Conservation (phyloP, 352 stramenopile genomes). For the Phytophthora pluvialis region DNA sequence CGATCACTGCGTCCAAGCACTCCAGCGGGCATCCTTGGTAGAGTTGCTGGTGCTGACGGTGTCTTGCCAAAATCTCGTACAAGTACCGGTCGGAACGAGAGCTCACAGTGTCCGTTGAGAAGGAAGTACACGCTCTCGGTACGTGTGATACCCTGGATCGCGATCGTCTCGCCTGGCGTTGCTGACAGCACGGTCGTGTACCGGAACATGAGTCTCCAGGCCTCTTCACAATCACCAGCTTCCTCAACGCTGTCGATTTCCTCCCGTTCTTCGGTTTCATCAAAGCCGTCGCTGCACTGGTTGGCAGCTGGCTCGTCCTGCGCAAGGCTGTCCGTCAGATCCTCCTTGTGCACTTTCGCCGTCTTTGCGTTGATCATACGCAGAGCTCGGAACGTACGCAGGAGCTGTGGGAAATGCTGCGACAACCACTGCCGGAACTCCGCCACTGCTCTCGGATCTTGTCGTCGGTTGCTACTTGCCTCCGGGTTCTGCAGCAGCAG, state of each 20-base stretch:
- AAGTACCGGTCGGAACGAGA: slow-evolving; percentile 30
- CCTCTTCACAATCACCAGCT: slow-evolving; percentile 7
- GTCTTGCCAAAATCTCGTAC: slow-evolving; percentile 2
- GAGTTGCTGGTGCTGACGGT: slow-evolving; percentile 1
- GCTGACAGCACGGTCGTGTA: slow-evolving; percentile 25
- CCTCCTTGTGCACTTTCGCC: background rate
- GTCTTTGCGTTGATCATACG: slow-evolving; percentile 8
- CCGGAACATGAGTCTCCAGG: slow-evolving; percentile 25
- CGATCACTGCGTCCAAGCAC: background rate
- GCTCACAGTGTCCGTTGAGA: slow-evolving; percentile 30
- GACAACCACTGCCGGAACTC: slow-evolving; percentile 44
- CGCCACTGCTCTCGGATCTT: slow-evolving; percentile 23
- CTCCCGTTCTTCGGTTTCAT: slow-evolving; percentile 2
- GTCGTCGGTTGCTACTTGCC: slow-evolving; percentile 16
- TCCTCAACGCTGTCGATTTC: slow-evolving; percentile 1
- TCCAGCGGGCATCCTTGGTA: slow-evolving; percentile 11
- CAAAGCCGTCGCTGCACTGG: slow-evolving; percentile 4
- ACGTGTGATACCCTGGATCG: slow-evolving; percentile 9
- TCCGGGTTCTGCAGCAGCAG: slow-evolving; percentile 38
- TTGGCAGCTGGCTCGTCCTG: background rate
- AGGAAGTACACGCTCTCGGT: slow-evolving; percentile 29
- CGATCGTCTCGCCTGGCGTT: slow-evolving; percentile 18
- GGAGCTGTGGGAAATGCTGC: slow-evolving; percentile 41
- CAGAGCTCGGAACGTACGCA: slow-evolving; percentile 23
- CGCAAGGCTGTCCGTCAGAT: background rate